Conservation (phyloP, 257 asterid genomes). For the Ballota nigra region DNA sequence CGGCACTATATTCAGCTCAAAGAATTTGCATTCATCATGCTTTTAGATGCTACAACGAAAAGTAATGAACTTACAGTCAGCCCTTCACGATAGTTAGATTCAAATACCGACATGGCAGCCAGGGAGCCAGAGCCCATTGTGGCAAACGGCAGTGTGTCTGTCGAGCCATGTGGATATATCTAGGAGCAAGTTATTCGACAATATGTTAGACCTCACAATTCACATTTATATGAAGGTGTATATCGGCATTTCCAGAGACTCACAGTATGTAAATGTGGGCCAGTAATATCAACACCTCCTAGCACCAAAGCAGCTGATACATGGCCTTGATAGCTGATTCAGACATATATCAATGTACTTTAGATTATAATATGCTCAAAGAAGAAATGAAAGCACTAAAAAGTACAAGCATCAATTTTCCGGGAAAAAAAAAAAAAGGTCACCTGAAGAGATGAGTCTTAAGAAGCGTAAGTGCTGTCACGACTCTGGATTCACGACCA, state of each 20-base stretch:
- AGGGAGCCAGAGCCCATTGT: conserved; percentile 99
- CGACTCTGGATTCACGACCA: conserved; percentile 93
- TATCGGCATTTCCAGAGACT: conserved; percentile 27
- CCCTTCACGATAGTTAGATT: conserved; percentile 81
- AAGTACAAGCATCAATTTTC: conserved; percentile 11
- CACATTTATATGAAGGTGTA: neutral
- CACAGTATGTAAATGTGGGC: conserved; percentile 95
- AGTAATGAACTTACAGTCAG: conserved; percentile 58
- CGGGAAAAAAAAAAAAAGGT: conserved; percentile 25
- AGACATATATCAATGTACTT: conserved; percentile 24
- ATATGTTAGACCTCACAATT: conserved; percentile 14
- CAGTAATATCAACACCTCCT: conserved; percentile 91
- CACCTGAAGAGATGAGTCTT: conserved; percentile 90
- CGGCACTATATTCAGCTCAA: conserved; percentile 14
- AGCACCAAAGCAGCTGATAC: conserved; percentile 95
- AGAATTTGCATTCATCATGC: conserved; percentile 1
- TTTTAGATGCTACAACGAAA: conserved; percentile 10
- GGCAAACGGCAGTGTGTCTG: conserved; percentile 93
- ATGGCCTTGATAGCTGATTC: conserved; percentile 74
- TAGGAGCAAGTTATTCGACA: conserved; percentile 27
- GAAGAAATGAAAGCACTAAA: conserved; percentile 4
- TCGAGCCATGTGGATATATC: conserved; percentile 99
- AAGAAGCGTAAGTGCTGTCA: conserved; percentile 79
- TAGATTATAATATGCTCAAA: conserved; percentile 17
- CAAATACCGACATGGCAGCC: conserved; percentile 95